Evolutionary conservation across 176 grass and related monocot species (phyloP).

Genomic region (Raddia guianensis): DNA sequence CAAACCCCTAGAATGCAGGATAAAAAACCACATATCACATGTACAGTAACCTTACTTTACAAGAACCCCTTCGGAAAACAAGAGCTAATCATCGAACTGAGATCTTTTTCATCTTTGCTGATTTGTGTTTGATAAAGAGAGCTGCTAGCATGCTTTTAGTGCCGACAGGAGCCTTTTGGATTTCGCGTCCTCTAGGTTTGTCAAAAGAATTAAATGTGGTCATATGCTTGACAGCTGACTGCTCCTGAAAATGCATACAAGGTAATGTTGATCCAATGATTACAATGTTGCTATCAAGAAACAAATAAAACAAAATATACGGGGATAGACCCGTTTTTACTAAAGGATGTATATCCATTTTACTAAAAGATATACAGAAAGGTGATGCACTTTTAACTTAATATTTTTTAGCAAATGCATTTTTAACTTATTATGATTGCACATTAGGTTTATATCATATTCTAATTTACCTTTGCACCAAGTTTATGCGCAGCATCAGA

Average conservation of each 20-base stretch:
- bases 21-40: not conserved
- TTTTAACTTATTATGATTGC: not conserved
- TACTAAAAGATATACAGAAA: not conserved
- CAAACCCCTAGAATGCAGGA: slow-evolving; percentile 25
- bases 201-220: slow-evolving; percentile 59
- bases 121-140: slow-evolving; percentile 80
- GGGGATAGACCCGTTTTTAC: not conserved
- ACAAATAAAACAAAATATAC: not conserved
- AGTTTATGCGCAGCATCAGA: slow-evolving; percentile 34
- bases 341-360: not conserved
- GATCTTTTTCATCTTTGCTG: slow-evolving; percentile 65
- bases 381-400: not conserved
- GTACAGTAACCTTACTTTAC: slow-evolving; percentile 37
- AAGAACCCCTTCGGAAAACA: not conserved
- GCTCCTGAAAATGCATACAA: slow-evolving; percentile 56
- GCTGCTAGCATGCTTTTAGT: slow-evolving; percentile 71
- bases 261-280: not conserved
- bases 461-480: slow-evolving; percentile 47
- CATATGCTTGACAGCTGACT: slow-evolving; percentile 42
- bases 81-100: slow-evolving; percentile 43
- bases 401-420: too few species aligned
- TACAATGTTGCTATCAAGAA: not conserved
- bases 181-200: slow-evolving; percentile 59
- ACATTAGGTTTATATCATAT: not conserved
- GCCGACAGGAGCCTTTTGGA: slow-evolving; percentile 60